Base-by-base conservation (phyloP, 2,329 filamentous ascomycete genomes). In the Grosmannia huntii region DNA sequence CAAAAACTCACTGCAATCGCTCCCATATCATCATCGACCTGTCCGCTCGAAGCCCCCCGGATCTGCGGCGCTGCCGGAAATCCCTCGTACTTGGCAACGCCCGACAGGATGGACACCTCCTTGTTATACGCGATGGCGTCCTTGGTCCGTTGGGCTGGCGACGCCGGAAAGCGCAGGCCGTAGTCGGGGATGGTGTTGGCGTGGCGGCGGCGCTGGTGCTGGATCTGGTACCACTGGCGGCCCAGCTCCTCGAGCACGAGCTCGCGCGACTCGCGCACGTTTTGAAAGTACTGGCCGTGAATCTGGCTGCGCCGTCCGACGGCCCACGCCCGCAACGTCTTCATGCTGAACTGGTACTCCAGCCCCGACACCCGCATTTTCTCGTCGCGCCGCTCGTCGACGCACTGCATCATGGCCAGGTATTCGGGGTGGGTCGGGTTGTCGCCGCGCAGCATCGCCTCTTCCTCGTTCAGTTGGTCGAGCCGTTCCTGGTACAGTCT, bases 51-150 rank as follows among this genome's bases (percentile, higher is more conserved):
- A 28, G 89, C 87, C 49, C 87, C 81, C 59, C 78, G 78, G 72
- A 99, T 86, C 38, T 88, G 80, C 23, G 94, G 94, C n/a, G 91
- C 94, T 36, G 92, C 91, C 41, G 94, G 94, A 72, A 99, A 99
- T 27, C 94, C 94, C 66, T 95, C 85, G 69, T 96, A 91, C 72
- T 96, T 97, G 41, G 92, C 91, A 56, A 97, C 79, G 44, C 92
- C 92, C 6, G 91, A 86, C 59, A 99, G 75, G 31, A 96, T 83
- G 0, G 91, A 95, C 5, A 99, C 91, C 69, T 99, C 94, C 63
- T 87, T 88, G 69, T 96, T 97, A 74, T 97, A 97, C 53, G 91
- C 87, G 55, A 90, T 81, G 65, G 95, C 91, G 62, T 96, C 88
- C 61, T 83, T 80, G 60, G 95, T 81, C 66, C 92, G 89, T 66